phyloP scores from a whole-genome alignment of 139 green algal genomes.

The Gonium pectorale region DNA sequence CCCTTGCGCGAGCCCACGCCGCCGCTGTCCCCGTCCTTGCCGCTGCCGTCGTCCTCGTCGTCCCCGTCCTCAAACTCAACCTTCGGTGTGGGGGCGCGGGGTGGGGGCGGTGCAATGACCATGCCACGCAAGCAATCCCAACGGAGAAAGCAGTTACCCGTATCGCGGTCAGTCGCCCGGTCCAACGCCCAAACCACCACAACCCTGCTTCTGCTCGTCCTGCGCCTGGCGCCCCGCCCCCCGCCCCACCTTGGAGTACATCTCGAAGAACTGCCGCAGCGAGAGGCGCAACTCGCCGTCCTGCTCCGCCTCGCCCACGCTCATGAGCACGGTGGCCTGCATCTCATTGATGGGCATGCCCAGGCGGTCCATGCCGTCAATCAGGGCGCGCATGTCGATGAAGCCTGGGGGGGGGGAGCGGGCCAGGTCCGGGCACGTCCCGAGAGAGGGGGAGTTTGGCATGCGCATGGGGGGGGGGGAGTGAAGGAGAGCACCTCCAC shows the following conservation, averaged over 20 bases:
- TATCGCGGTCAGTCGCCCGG: too few relatives aligned
- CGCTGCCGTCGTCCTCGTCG: neutral
- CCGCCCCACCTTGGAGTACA: slow-evolving; percentile 2
- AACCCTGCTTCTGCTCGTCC: too few relatives aligned
- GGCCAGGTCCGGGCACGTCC: too few relatives aligned
- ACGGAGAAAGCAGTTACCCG: too few relatives aligned
- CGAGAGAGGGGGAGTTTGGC: too few relatives aligned
- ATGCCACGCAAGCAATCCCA: too few relatives aligned
- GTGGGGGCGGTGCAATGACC: too few relatives aligned
- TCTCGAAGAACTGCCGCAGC: slow-evolving; percentile 38
- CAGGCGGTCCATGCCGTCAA: slow-evolving; percentile 40
- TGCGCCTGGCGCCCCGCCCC: too few relatives aligned
- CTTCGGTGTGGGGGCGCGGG: too few relatives aligned
- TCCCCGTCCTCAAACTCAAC: slow-evolving; percentile 19
- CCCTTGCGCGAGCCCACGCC: neutral
- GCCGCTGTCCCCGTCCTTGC: neutral
- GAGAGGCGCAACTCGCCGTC: slow-evolving; percentile 28
- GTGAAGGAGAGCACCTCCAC: too few relatives aligned
- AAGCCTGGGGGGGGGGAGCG: neutral
- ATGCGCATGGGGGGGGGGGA: too few relatives aligned
- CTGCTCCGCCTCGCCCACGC: neutral
- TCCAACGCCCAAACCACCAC: too few relatives aligned
- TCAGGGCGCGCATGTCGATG: slow-evolving; percentile 22
- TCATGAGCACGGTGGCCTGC: slow-evolving; percentile 30
- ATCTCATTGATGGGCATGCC: slow-evolving; percentile 41